Conservation (phyloP, 2,329 filamentous ascomycete genomes). For the Botrytis fragariae region DNA sequence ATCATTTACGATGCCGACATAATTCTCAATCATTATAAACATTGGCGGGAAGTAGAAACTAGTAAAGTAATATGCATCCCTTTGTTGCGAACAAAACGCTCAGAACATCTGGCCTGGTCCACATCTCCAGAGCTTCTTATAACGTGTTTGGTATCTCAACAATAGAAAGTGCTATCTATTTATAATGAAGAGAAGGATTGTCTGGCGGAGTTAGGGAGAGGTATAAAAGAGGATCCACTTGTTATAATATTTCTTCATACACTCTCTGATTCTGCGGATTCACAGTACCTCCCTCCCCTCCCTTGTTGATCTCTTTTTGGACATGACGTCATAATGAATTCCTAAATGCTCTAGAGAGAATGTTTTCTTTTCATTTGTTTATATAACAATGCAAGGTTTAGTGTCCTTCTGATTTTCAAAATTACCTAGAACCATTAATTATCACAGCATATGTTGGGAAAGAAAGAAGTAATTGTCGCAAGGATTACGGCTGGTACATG, state of each 20-base stretch:
- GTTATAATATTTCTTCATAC: background rate
- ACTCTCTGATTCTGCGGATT: background rate
- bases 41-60: background rate
- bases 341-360: rapidly evolving
- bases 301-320: background rate
- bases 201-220: background rate
- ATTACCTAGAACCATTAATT: too few relatives aligned
- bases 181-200: background rate
- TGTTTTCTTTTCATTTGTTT: background rate
- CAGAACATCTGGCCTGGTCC: background rate
- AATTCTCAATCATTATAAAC: background rate
- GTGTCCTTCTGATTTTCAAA: background rate
- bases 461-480: rapidly evolving
- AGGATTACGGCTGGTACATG: rapidly evolving
- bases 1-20: background rate
- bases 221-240: background rate
- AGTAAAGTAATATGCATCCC: background rate
- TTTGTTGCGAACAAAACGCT: background rate
- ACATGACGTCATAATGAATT: background rate
- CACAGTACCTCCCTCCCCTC: rapidly evolving
- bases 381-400: background rate
- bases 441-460: too few relatives aligned
- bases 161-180: background rate
- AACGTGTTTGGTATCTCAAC: background rate
- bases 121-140: too few relatives aligned